These are phyloP conservation scores for Auriscalpium microsporum DNA, from an alignment of 768 basidiomycete genomes.

Conservation along the genomic window DNA sequence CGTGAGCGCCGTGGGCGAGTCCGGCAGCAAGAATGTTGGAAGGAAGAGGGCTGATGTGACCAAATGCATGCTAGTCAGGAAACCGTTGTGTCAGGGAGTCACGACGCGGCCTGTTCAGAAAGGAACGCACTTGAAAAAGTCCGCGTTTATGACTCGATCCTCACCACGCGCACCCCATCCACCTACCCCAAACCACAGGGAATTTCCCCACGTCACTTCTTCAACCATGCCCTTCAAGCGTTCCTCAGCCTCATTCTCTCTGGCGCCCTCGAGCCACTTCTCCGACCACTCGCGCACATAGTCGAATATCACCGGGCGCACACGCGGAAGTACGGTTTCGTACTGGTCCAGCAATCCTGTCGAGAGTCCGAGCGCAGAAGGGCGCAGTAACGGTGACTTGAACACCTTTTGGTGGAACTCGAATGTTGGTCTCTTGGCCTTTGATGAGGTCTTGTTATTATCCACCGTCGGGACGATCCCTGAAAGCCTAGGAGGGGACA, in stretches of 20 bases:
- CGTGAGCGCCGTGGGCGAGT: constrained; percentile 13
- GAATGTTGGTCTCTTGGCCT: constrained; percentile 28
- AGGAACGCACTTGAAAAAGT: constrained; percentile 51
- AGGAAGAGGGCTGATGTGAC: constrained; percentile 61
- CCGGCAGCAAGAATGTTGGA: constrained; percentile 37
- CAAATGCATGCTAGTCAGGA: constrained; percentile 43
- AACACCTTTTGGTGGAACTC: constrained; percentile 47
- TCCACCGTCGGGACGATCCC: too few relatives aligned
- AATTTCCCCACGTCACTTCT: constrained; percentile 50
- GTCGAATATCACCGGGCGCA: constrained; percentile 11
- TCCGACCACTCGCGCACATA: constrained; percentile 17
- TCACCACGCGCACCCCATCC: constrained; percentile 34
- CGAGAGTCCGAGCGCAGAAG: constrained; percentile 3
- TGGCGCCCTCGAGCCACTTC: constrained; percentile 4
- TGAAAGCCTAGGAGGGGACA: constrained; percentile 10
- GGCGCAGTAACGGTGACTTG: constrained; percentile 31
- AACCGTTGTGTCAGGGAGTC: too few relatives aligned
- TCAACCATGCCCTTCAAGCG: constrained; percentile 49
- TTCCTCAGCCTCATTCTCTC: constrained; percentile 14
- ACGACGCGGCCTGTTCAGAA: background rate
- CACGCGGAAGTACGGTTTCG: constrained; percentile 4
- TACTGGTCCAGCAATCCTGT: constrained; percentile 3
- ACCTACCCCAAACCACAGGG: constrained; percentile 47
- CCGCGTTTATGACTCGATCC: constrained; percentile 35
- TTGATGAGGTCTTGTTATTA: constrained; percentile 10